These are phyloP conservation scores for Melocanna baccifera DNA, from an alignment of 176 grass and related monocot species.

Conservation along the genomic window DNA sequence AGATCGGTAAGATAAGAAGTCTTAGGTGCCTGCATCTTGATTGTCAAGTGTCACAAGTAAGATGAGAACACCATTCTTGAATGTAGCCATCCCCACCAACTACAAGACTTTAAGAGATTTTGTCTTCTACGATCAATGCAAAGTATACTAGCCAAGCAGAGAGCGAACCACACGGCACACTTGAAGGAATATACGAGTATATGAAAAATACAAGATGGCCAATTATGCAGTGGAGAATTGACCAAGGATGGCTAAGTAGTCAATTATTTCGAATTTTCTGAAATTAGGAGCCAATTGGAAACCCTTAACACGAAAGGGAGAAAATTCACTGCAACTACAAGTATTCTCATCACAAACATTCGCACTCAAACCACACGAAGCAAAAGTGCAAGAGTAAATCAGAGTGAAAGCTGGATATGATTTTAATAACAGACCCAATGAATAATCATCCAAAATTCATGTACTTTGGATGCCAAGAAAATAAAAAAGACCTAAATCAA, in stretches of 20 bases:
- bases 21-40: background rate
- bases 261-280: slow-evolving; percentile 1
- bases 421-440: background rate
- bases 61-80: background rate
- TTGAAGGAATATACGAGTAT: slow-evolving; percentile 3
- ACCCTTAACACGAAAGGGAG: background rate
- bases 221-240: background rate
- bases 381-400: background rate
- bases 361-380: background rate
- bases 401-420: background rate
- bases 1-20: slow-evolving; percentile 5
- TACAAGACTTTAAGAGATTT: slow-evolving; percentile 5
- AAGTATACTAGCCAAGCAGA: background rate
- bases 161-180: background rate
- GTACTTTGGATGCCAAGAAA: background rate
- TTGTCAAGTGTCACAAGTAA: slow-evolving; percentile 5
- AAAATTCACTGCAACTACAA: background rate
- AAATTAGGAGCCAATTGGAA: background rate
- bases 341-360: background rate
- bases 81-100: background rate
- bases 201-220: background rate
- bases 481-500: background rate
- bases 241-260: background rate
- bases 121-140: background rate
- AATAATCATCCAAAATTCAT: slow-evolving; percentile 1